A percentile compares a stretch with the other conserved stretches of the same genome.
Conservation (phyloP, 1,284 basidiomycete species). For the Ceratorhiza oryzae-sativae region DNA sequence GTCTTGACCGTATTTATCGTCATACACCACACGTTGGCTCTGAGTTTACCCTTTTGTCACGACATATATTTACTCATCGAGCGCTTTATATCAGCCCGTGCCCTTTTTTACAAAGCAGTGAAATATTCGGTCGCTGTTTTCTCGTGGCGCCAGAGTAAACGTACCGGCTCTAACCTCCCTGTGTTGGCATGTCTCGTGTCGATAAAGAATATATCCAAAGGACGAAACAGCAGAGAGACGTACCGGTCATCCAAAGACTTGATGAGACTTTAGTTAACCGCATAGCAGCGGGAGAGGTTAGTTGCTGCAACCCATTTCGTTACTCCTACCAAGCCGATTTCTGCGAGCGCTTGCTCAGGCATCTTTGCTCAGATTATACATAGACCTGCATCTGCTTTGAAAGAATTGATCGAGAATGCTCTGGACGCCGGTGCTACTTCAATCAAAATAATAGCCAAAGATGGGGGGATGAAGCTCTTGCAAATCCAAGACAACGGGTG, state of each 20-base stretch:
- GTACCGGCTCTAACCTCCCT: neutral
- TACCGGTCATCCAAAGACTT: conserved; percentile 62
- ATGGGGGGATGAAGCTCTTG: conserved; percentile 93
- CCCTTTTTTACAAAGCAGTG: too few species aligned
- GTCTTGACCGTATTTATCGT: too few species aligned
- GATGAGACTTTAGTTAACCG: conserved; percentile 72
- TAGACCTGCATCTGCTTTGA: conserved; percentile 92
- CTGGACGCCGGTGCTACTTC: conserved; percentile 91
- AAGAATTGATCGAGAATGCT: conserved; percentile 95
- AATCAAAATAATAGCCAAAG: conserved; percentile 89
- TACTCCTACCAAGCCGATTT: neutral
- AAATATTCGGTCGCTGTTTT: too few species aligned
- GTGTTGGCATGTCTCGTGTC: conserved; percentile 16
- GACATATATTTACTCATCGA: too few species aligned
- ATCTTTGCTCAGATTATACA: conserved; percentile 82
- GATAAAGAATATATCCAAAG: neutral
- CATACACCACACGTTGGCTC: too few species aligned
- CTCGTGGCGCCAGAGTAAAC: neutral
- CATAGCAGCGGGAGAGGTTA: conserved; percentile 66
- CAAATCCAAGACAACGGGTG: conserved; percentile 98
- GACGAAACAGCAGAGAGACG: neutral
- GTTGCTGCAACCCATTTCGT: conserved; percentile 40
- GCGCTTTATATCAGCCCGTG: too few species aligned
- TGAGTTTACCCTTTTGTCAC: too few species aligned
- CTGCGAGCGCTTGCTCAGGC: conserved; percentile 6